Evolutionary conservation across 192 early-diverging fungal species (phyloP), one percentile per base, ranked within the genome.

Genomic region (Lunasporangiospora selenospora): DNA sequence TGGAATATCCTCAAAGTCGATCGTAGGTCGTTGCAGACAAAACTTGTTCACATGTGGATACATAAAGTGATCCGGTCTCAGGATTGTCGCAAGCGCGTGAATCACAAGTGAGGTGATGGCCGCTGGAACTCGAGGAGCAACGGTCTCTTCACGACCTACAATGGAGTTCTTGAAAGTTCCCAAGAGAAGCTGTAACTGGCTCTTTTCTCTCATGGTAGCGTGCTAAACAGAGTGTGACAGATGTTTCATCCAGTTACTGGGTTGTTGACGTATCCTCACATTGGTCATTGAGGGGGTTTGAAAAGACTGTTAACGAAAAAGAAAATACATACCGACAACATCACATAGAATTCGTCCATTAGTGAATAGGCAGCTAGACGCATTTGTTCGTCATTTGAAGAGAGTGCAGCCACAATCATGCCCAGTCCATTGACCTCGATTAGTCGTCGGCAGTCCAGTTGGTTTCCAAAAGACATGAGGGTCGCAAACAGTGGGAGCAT

Each of bases 1-100:
- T 5, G 93, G 93, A 12, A 94, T 79, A 79, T 95, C 92, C 79
- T 88, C 80, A 38, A 93, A 73, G 77, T 93, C 91, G 19, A 95
- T 78, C 2, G 83, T 56, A 9, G 89, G 85, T 23, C 88, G 76
- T 51, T 90, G 87, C 24, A 92, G 77, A 18, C 91, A 81, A 73
- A 94, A 95, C 37, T 82, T 82, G 42, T 91, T 88, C 41, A 95
- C 77, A 29, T 84, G 67, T 19, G 90, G 84, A 65, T 89, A 90
- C 87, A 95, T 87, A 33, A 85, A 87, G 61, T 87, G 82, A 13
- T 87, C 91, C 6, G 93, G 92, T 47, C 83, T 85, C 21, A 89
- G 52, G 6, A 90, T 27, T 9, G 89, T 79, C 23, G 78, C 64
- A 6, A 93, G 45, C 0, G 84, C 71, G 52, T 92, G 87, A 0